Percentiles rank a stretch among this genome's conserved stretches.
Evolutionary conservation across 2,329 filamentous ascomycete genomes (phyloP).

Genomic region (Arthrobotrys sinensis): DNA sequence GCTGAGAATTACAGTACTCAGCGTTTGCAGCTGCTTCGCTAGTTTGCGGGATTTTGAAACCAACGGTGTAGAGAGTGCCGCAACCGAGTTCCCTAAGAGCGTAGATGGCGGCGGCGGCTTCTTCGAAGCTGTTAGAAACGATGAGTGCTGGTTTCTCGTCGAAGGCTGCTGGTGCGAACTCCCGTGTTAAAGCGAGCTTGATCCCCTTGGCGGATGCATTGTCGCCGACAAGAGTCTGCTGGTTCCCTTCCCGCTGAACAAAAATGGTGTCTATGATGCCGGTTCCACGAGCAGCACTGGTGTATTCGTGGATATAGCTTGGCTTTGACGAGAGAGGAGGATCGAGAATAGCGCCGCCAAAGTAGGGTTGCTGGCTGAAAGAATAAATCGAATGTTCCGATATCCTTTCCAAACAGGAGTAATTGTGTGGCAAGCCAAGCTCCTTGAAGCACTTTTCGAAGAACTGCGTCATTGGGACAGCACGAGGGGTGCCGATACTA

Average conservation of each 20-base stretch:
- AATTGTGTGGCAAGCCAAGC: conserved; percentile 86
- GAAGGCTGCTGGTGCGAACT: conserved; percentile 87
- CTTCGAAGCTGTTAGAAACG: conserved; percentile 79
- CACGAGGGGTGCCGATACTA: conserved; percentile 74
- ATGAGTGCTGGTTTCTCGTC: conserved; percentile 82
- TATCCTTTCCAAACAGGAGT: conserved; percentile 80
- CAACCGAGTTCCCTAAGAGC: conserved; percentile 80
- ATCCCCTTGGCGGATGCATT: conserved; percentile 91
- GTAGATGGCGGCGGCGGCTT: conserved; percentile 84
- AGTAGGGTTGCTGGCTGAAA: conserved; percentile 80
- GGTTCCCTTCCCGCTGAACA: conserved; percentile 71
- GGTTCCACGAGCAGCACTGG: conserved; percentile 82
- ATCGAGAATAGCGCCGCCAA: conserved; percentile 78
- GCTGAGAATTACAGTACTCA: conserved; percentile 77
- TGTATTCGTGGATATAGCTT: conserved; percentile 76
- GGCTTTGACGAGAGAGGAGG: conserved; percentile 77
- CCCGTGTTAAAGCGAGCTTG: conserved; percentile 82
- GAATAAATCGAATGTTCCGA: conserved; percentile 78
- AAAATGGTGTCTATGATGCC: conserved; percentile 87
- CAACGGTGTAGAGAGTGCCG: conserved; percentile 58
- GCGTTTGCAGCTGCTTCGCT: conserved; percentile 75
- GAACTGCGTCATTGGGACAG: conserved; percentile 81
- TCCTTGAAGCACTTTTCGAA: conserved; percentile 88
- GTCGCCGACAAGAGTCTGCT: conserved; percentile 79
- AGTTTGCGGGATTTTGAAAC: conserved; percentile 67